Conservation (phyloP, 1,284 basidiomycete species). For the Crepidotus sp. region DNA sequence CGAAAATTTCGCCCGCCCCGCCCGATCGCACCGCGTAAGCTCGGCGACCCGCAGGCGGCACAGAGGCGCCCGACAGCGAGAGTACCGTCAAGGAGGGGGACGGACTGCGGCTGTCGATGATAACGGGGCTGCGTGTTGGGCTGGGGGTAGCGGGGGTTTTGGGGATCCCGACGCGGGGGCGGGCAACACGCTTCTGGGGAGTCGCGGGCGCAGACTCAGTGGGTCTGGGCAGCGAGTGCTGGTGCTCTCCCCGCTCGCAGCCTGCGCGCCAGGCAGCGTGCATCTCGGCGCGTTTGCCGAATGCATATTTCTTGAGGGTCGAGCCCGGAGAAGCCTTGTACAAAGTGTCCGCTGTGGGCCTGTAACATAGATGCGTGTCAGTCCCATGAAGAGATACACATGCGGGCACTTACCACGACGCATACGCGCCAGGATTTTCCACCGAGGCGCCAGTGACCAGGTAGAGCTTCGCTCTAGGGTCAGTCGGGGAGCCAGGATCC, state of each 20-base stretch:
- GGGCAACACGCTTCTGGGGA: background rate
- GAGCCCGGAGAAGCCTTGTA: background rate
- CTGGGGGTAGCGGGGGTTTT: too few relatives aligned
- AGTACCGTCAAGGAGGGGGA: too few relatives aligned
- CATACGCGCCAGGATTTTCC: background rate
- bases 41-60: background rate
- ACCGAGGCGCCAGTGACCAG: background rate
- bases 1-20: background rate
- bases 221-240: background rate
- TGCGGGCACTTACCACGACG: background rate
- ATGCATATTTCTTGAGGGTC: background rate
- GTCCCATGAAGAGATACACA: background rate
- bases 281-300: background rate
- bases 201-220: background rate
- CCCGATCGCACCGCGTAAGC: background rate
- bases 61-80: too few relatives aligned
- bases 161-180: background rate
- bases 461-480: background rate
- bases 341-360: background rate
- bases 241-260: constrained; percentile 4
- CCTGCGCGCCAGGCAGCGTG: background rate
- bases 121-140: too few relatives aligned
- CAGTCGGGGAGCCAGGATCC: too few relatives aligned
- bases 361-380: background rate
- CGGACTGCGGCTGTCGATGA: too few relatives aligned